Evolutionary conservation across 2,329 filamentous ascomycete genomes (phyloP).

Genomic region (Passalora sequoiae): DNA sequence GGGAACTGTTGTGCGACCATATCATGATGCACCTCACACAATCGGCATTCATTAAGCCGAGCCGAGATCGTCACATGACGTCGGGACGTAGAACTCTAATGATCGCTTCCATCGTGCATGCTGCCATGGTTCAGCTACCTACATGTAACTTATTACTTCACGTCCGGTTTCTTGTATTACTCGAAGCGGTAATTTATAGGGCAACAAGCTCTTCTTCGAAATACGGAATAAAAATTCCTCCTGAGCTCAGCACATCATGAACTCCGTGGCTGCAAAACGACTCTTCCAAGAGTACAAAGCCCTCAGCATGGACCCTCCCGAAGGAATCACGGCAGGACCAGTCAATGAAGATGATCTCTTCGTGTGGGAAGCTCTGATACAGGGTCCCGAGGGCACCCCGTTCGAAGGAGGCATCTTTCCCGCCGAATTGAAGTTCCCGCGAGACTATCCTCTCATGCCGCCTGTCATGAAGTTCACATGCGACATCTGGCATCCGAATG

Average conservation of each 20-base stretch:
- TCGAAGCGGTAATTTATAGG: no score
- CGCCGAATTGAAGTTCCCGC: slow-evolving; percentile 88
- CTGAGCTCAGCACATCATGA: slow-evolving; percentile 27
- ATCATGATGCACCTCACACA: no score
- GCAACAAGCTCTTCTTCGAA: no score
- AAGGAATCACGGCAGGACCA: slow-evolving; percentile 93
- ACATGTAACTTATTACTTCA: no score
- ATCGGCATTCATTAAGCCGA: no score
- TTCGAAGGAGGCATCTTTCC: slow-evolving; percentile 96
- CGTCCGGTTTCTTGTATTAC: no score
- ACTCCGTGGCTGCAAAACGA: slow-evolving; percentile 59
- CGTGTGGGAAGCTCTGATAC: slow-evolving; percentile 92
- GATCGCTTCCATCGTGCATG: no score
- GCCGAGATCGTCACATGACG: no score
- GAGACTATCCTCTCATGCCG: slow-evolving; percentile 93
- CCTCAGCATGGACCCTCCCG: slow-evolving; percentile 90
- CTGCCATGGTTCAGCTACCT: no score
- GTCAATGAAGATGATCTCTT: slow-evolving; percentile 92
- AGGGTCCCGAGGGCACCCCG: slow-evolving; percentile 90
- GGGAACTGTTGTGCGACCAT: no score
- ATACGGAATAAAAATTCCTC: no score
- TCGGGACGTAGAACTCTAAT: no score
- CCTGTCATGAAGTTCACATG: slow-evolving; percentile 94
- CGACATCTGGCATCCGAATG: slow-evolving; percentile 95
- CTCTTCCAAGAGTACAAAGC: slow-evolving; percentile 95